phyloP scores from a whole-genome alignment of 805 yeast species.

The Cyberlindnera mississippiensis region DNA sequence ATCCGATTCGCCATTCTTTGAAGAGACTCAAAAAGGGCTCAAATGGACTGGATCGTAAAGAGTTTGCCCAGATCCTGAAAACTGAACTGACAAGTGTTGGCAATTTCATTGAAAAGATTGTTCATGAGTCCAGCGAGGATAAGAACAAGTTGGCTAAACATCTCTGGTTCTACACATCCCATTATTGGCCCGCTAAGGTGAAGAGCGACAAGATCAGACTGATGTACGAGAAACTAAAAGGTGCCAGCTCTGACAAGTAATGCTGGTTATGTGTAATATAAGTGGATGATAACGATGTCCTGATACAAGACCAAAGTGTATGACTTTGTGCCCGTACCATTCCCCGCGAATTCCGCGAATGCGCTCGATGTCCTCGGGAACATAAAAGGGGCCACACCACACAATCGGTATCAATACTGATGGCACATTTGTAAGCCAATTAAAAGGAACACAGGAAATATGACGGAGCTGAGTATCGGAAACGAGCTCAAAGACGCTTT shows the following conservation, averaged over 20 bases:
- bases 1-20: constrained; percentile 65
- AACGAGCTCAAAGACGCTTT: constrained; percentile 78
- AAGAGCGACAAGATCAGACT: constrained; percentile 65
- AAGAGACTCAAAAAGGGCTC: constrained; percentile 66
- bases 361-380: not conserved
- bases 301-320: no score
- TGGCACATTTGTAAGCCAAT: no score
- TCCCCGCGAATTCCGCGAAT: not conserved
- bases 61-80: constrained; percentile 70
- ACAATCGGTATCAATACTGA: no score
- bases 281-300: not conserved
- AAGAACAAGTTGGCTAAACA: constrained; percentile 50
- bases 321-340: not conserved
- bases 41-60: constrained; percentile 68
- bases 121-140: constrained; percentile 26
- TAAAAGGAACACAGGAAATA: no score
- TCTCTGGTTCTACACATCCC: constrained; percentile 79
- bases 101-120: constrained; percentile 52
- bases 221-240: constrained; percentile 66
- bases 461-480: constrained; percentile 41
- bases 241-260: constrained; percentile 1
- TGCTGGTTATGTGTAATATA: not conserved
- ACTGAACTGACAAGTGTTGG: constrained; percentile 71
- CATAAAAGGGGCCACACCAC: not conserved
- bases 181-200: constrained; percentile 87